Evolutionary conservation across 164 flowering plant genomes (phyloP).

Genomic region (Buxus sempervirens): DNA sequence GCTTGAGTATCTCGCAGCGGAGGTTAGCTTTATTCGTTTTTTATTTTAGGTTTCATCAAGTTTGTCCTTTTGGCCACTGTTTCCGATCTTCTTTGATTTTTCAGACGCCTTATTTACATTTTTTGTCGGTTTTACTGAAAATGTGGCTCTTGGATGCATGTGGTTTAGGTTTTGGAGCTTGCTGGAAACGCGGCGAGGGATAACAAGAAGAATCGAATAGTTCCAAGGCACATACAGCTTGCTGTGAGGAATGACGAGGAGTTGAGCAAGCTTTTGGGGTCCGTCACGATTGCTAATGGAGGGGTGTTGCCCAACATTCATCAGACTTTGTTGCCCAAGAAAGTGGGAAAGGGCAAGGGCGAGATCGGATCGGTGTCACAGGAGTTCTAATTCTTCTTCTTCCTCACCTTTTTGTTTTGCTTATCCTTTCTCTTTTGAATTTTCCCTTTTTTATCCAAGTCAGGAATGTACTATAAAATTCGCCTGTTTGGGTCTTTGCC

Average conservation of each 20-base stretch:
- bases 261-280: slow-evolving; percentile 30
- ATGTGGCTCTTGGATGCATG: not conserved
- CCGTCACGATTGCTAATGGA: slow-evolving; percentile 29
- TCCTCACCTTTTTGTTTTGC: slow-evolving; percentile 11
- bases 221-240: slow-evolving; percentile 30
- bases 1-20: slow-evolving; percentile 39
- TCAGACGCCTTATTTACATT: not conserved
- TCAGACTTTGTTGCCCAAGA: slow-evolving; percentile 28
- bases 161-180: slow-evolving; percentile 25
- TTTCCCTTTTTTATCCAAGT: slow-evolving; percentile 20
- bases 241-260: slow-evolving; percentile 46
- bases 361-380: slow-evolving; percentile 26
- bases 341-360: slow-evolving; percentile 15
- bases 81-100: not conserved
- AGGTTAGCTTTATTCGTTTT: slow-evolving; percentile 10
- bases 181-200: slow-evolving; percentile 38
- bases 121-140: not conserved
- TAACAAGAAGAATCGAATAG: slow-evolving; percentile 32
- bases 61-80: no score
- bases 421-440: no score
- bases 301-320: slow-evolving; percentile 38
- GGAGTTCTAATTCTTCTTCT: slow-evolving; percentile 17
- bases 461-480: no score
- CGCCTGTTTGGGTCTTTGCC: no score
- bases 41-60: not conserved